Conservation (phyloP, 2,329 filamentous ascomycete genomes). For the Cladophialophora chaetospira region DNA sequence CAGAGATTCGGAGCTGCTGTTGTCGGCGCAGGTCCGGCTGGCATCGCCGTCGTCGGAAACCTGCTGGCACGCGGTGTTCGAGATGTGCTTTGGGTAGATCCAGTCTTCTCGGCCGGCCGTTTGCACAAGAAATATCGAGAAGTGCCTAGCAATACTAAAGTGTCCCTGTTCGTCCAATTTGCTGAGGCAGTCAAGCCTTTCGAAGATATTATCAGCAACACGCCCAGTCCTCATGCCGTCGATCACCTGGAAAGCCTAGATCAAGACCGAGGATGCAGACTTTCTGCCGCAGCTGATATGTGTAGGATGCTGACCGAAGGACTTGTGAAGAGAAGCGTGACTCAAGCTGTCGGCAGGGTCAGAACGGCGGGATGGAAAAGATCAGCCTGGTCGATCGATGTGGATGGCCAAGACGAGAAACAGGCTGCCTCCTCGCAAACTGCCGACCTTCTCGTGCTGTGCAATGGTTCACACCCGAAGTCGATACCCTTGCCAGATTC, state of each 20-base stretch:
- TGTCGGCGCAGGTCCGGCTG: slow-evolving; percentile 61
- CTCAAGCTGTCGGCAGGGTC: too few relatives aligned
- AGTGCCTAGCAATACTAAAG: slow-evolving; percentile 64
- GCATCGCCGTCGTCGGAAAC: slow-evolving; percentile 63
- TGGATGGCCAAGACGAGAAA: neutral
- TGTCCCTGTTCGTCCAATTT: slow-evolving; percentile 60
- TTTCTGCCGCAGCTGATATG: slow-evolving; percentile 62
- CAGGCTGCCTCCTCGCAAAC: neutral
- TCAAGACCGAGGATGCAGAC: slow-evolving; percentile 59
- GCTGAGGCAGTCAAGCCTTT: slow-evolving; percentile 58
- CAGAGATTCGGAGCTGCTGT: slow-evolving; percentile 54
- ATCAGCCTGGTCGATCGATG: too few relatives aligned
- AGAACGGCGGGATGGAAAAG: too few relatives aligned
- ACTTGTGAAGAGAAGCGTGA: slow-evolving; percentile 33
- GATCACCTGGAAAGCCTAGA: slow-evolving; percentile 56
- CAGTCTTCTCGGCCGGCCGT: slow-evolving; percentile 56
- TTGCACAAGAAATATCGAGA: slow-evolving; percentile 60
- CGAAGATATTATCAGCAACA: slow-evolving; percentile 51
- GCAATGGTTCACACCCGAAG: slow-evolving; percentile 59
- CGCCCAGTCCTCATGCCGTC: slow-evolving; percentile 57
- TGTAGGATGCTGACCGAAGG: slow-evolving; percentile 49
- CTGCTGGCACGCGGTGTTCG: slow-evolving; percentile 57
- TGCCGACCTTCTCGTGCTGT: slow-evolving; percentile 55
- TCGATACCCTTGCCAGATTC: slow-evolving; percentile 47
- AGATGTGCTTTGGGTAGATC: slow-evolving; percentile 60